phyloP scores from a whole-genome alignment of 495 filamentous ascomycete genomes.

The Sphaerosporella brunnea region DNA sequence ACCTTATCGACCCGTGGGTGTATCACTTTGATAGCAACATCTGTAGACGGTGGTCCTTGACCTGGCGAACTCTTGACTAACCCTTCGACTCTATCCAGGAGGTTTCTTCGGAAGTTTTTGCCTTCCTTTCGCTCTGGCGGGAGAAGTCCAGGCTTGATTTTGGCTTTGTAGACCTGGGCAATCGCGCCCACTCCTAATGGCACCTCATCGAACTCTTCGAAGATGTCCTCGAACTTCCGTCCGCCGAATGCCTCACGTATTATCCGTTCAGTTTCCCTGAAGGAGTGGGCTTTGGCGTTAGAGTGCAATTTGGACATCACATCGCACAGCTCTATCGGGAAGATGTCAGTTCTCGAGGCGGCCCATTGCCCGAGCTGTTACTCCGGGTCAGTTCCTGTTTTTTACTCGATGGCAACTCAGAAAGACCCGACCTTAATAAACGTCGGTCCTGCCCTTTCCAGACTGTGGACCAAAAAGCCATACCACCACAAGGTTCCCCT shows the following conservation, averaged over 20 bases:
- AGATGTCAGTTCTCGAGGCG: slow-evolving; percentile 89
- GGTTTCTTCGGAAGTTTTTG: slow-evolving; percentile 42
- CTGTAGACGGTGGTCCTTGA: slow-evolving; percentile 61
- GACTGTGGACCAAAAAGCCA: slow-evolving; percentile 62
- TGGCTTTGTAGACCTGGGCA: slow-evolving; percentile 94
- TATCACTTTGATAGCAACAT: slow-evolving; percentile 92
- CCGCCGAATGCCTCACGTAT: slow-evolving; percentile 68
- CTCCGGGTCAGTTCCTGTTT: not conserved
- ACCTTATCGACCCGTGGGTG: slow-evolving; percentile 81
- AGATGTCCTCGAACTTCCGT: slow-evolving; percentile 70
- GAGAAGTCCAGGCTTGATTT: slow-evolving; percentile 58
- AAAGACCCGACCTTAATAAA: slow-evolving; percentile 79
- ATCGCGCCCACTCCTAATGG: slow-evolving; percentile 92
- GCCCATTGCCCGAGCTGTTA: slow-evolving; percentile 93
- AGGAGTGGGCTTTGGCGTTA: slow-evolving; percentile 75
- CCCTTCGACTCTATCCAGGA: slow-evolving; percentile 65
- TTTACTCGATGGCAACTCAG: not conserved
- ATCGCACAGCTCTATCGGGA: slow-evolving; percentile 80
- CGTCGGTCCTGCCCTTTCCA: slow-evolving; percentile 89
- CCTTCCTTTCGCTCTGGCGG: slow-evolving; percentile 34
- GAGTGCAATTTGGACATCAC: slow-evolving; percentile 94
- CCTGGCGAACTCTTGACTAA: slow-evolving; percentile 72
- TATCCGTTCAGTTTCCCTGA: slow-evolving; percentile 60
- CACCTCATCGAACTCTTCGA: slow-evolving; percentile 84
- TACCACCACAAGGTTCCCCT: slow-evolving; percentile 91